Base-by-base conservation (phyloP, 2,329 filamentous ascomycete species). In the Didymella glomerata region DNA sequence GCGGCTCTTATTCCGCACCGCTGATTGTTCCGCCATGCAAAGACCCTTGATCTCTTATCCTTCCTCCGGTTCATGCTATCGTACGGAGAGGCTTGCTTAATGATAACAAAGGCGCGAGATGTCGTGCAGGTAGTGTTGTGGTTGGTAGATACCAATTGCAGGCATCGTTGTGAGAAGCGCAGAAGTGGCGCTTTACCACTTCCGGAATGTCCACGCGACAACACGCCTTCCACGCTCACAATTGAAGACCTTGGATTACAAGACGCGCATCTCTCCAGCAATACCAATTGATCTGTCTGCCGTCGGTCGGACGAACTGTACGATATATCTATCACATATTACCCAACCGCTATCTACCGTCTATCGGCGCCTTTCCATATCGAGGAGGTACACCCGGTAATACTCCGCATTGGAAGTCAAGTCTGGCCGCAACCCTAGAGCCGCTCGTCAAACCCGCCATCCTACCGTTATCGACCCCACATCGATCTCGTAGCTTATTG, bases 301-400 rank as follows among this genome's bases (percentile, higher is more conserved):
- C 24, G 2, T 50, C 16, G 4, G 30, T 40, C 40, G 32, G 11
- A 47, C 32, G 16, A 38, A 28, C n/a, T 1, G 14, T 34, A 36
- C 40, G 7, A 13, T 25, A 7, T 20, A 20, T n/a, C 9, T 20
- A 34, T 46, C 38, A 22, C 18, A 4, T 9, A 41, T 48, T 38
- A 38, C 16, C 49, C 50, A 57, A 57, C 54, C 11, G n/a, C 25
- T 34, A 24, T 13, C 10, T 18, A 16, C 32, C 13, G 27, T 36
- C 41, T 27, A 10, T 32, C 11, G 40, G 20, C 13, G 18, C 36
- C 34, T 56, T 56, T 28, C 46, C 51, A 1, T 34, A 62, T 41
- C 9, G n/a, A 60, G 60, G 7, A 62, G 56, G 60, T 62, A 54
- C 56, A 62, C 18, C 55, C 55, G 55, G 16, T 24, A 54, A 34